phyloP scores from a whole-genome alignment of 345 rosid genomes.

The Hypericum androsaemum region DNA sequence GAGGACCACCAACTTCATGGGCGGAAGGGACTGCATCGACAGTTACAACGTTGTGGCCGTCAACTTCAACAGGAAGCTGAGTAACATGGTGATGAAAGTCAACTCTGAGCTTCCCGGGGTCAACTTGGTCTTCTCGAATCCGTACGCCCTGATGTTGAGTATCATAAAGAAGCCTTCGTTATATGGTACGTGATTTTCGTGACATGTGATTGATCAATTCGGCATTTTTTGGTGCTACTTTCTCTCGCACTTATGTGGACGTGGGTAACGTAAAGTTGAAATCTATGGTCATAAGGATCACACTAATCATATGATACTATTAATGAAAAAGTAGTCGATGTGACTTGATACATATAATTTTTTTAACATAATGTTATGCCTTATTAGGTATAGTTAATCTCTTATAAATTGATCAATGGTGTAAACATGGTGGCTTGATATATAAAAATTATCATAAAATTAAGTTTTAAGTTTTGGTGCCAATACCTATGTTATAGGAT shows the following conservation, averaged over 20 bases:
- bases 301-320: too few relatives aligned
- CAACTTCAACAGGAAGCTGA: slow-evolving; percentile 38
- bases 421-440: too few relatives aligned
- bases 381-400: too few relatives aligned
- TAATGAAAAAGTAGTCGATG: too few relatives aligned
- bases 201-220: background rate
- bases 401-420: too few relatives aligned
- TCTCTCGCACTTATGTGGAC: background rate
- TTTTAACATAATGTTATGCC: too few relatives aligned
- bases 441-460: too few relatives aligned
- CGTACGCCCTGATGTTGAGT: slow-evolving; percentile 25
- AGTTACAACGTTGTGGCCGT: slow-evolving; percentile 36
- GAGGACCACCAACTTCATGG: slow-evolving; percentile 39
- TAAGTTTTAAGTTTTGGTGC: too few relatives aligned
- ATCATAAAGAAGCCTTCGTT: slow-evolving; percentile 31
- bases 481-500: too few relatives aligned
- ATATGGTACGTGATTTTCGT: slow-evolving; percentile 17
- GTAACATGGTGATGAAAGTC: slow-evolving; percentile 18
- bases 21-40: slow-evolving; percentile 27
- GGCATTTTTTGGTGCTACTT: background rate
- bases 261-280: too few relatives aligned
- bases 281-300: too few relatives aligned
- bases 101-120: slow-evolving; percentile 36
- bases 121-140: slow-evolving; percentile 33
- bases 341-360: too few relatives aligned